Percentiles rank a stretch among this genome's conserved stretches.
phyloP scores from a whole-genome alignment of 139 green algal species.

The Desmodesmus armatus region DNA sequence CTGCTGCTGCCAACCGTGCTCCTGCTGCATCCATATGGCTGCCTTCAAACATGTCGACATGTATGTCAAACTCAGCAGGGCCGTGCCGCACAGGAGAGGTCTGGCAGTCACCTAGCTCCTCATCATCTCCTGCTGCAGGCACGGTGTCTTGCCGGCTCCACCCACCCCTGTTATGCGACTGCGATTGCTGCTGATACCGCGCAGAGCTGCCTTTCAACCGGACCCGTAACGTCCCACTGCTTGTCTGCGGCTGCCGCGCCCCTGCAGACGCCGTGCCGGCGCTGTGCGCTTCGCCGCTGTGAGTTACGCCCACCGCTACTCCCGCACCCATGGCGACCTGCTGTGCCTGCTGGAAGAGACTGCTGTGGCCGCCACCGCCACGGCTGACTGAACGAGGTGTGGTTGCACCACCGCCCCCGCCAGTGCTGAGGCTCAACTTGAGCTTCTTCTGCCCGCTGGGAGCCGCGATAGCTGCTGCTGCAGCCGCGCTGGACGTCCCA shows the following conservation, averaged over 20 bases:
- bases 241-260: no score
- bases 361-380: background rate
- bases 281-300: no score
- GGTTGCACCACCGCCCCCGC: no score
- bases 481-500: background rate
- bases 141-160: no score
- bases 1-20: background rate
- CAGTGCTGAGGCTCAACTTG: background rate
- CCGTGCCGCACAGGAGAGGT: constrained; percentile 27
- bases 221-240: no score
- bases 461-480: background rate
- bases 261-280: no score
- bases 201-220: background rate
- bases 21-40: background rate
- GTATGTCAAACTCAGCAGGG: background rate
- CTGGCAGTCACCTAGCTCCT: constrained; percentile 35
- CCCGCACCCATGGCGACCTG: background rate
- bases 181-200: constrained; percentile 23
- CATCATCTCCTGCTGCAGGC: constrained; percentile 25
- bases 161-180: background rate
- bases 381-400: constrained; percentile 2
- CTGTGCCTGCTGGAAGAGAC: background rate
- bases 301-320: background rate
- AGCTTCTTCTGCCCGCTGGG: background rate
- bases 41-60: background rate